phyloP scores from a whole-genome alignment of 2,329 filamentous ascomycete genomes.

The Exophiala aquamarina region DNA sequence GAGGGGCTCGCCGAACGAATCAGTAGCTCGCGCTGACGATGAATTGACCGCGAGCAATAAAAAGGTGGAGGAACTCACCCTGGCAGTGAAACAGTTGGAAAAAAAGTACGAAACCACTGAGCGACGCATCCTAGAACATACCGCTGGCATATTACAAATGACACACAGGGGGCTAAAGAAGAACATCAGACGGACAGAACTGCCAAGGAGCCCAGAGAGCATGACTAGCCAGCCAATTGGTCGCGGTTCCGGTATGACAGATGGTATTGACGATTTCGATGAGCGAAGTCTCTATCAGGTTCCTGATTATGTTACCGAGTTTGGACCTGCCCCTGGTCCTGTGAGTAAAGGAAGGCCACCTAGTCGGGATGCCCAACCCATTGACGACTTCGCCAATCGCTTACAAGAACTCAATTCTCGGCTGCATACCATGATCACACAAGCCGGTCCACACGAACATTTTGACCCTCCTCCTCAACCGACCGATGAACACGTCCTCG shows the following conservation, averaged over 20 bases:
- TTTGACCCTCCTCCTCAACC: constrained; percentile 39
- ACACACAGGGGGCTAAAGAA: constrained; percentile 76
- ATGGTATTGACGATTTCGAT: constrained; percentile 68
- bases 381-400: constrained; percentile 63
- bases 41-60: constrained; percentile 73
- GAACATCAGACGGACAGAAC: constrained; percentile 45
- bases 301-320: constrained; percentile 63
- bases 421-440: constrained; percentile 65
- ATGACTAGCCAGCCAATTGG: constrained; percentile 41
- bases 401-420: constrained; percentile 68
- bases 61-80: constrained; percentile 81
- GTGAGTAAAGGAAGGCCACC: constrained; percentile 24
- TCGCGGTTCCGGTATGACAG: constrained; percentile 53
- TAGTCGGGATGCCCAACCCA: constrained; percentile 18
- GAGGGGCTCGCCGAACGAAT: constrained; percentile 37
- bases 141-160: constrained; percentile 85
- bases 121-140: constrained; percentile 78
- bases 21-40: constrained; percentile 60
- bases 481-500: constrained; percentile 29
- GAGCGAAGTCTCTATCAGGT: constrained; percentile 72
- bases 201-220: constrained; percentile 75
- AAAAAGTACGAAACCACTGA: constrained; percentile 74
- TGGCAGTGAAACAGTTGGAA: constrained; percentile 77
- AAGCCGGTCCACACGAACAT: constrained; percentile 37
- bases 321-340: constrained; percentile 32